Evolutionary conservation across 1,284 basidiomycete genomes (phyloP), one percentile per base, ranked within the genome.

Genomic region (Sanghuangporus sanghuang): DNA sequence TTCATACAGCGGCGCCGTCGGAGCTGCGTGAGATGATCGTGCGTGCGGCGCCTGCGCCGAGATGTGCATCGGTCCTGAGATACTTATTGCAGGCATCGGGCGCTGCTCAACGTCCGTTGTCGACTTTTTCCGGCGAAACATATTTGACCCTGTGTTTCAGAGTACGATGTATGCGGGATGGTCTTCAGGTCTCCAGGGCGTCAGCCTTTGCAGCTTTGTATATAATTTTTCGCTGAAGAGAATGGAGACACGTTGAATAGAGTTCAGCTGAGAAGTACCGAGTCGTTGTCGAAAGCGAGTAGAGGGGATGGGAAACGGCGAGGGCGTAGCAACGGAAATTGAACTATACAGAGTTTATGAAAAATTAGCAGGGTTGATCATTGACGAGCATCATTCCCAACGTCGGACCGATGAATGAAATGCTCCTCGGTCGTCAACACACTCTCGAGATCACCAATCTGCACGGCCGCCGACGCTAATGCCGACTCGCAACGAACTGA

Each of bases 41-140:
- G 49, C 38, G 23, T 23, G 42, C 57, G 57, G 57, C 57, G 57
- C 56, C 56, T 57, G 56, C 56, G 57, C 57, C 16, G 60, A 21
- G 38, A 62, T 62, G 12, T 16, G 60, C 60, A 62, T 62, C 42
- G 60, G 60, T 21, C 23, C 38, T 35, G 60, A 62, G 38, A 62
- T 62, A 44, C 44, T 49, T 21, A 46, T 55, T n/a, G 52, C 27
- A 9, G 14, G 23, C 32, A 35, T 49, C 44, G 21, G 14, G 35
- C 42, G 50, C 35, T 27, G 59, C 32, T 52, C 27, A 14, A 52
- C 52, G 18, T 62, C 60, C 27, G 38, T 21, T 3, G 46, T 44
- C 42, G 60, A 62, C 27, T 56, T 62, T 27, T 62, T 62, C 21
- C 60, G 60, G 40, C 60, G 60, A 35, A 62, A 62, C 60, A 62